Conservation (phyloP, 805 yeast species). For the Sugiyamaella qingdaonensis region DNA sequence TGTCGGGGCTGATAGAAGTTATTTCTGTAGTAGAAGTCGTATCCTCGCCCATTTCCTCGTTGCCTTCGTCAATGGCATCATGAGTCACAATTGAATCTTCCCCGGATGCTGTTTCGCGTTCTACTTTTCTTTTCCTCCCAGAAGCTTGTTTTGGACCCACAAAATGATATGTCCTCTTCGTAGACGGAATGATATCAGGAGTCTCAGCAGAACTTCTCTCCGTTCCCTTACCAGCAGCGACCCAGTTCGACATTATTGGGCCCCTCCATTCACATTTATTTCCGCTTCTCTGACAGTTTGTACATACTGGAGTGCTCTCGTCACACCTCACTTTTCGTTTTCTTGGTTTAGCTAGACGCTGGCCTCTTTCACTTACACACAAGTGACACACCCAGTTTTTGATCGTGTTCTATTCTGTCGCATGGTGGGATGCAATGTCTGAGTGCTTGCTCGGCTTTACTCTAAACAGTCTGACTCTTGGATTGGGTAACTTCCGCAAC, state of each 20-base stretch:
- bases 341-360: not conserved
- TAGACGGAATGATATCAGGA: not conserved
- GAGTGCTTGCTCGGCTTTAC: too few species aligned
- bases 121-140: not conserved
- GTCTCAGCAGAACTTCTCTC: not conserved
- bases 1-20: not conserved
- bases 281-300: not conserved
- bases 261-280: not conserved
- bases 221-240: not conserved
- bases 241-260: not conserved
- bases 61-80: not conserved
- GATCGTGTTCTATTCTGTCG: not conserved
- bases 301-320: not conserved
- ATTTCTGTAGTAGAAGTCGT: not conserved
- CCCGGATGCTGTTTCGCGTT: not conserved
- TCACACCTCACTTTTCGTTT: not conserved
- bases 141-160: not conserved
- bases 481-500: too few species aligned
- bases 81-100: not conserved
- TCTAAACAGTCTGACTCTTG: too few species aligned
- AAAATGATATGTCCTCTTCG: not conserved
- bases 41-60: not conserved
- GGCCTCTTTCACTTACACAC: not conserved
- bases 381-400: not conserved
- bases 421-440: too few species aligned